Conservation (phyloP, 2,329 filamentous ascomycete genomes). For the Orbilia quercus region DNA sequence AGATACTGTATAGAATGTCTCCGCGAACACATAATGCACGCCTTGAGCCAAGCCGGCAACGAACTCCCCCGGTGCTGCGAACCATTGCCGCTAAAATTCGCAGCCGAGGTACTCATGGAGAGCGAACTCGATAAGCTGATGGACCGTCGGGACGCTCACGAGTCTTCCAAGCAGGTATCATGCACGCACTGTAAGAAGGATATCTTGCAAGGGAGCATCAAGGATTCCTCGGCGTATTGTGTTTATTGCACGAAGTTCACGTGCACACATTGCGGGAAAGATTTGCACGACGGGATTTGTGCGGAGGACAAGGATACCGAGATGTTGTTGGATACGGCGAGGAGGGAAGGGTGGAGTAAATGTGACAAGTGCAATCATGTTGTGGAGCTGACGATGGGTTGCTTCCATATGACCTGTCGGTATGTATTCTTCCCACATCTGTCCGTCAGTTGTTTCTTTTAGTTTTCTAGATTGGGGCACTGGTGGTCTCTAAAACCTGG, state of each 20-base stretch:
- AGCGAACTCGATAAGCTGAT: constrained; percentile 36
- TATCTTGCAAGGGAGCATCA: constrained; percentile 45
- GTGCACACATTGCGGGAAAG: constrained; percentile 58
- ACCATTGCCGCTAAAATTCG: constrained; percentile 33
- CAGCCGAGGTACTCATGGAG: constrained; percentile 51
- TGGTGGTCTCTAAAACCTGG: too few relatives aligned
- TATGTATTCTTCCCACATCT: constrained; percentile 18
- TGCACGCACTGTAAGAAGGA: constrained; percentile 44
- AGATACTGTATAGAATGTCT: constrained; percentile 52
- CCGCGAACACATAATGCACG: constrained; percentile 41
- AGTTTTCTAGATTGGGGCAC: too few relatives aligned
- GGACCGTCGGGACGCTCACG: constrained; percentile 37
- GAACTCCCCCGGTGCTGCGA: constrained; percentile 50
- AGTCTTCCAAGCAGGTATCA: constrained; percentile 43
- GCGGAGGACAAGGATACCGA: constrained; percentile 58
- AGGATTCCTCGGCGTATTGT: constrained; percentile 50
- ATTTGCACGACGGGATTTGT: constrained; percentile 58
- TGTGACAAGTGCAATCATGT: constrained; percentile 59
- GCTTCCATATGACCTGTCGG: constrained; percentile 60
- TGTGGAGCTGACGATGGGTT: constrained; percentile 59
- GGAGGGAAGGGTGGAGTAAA: constrained; percentile 59
- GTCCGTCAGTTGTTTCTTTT: neutral
- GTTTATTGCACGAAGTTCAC: constrained; percentile 54
- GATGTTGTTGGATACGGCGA: constrained; percentile 57
- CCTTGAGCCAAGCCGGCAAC: constrained; percentile 30